phyloP scores from a whole-genome alignment of 31 red algal species.

The Asparagopsis taxiformis region DNA sequence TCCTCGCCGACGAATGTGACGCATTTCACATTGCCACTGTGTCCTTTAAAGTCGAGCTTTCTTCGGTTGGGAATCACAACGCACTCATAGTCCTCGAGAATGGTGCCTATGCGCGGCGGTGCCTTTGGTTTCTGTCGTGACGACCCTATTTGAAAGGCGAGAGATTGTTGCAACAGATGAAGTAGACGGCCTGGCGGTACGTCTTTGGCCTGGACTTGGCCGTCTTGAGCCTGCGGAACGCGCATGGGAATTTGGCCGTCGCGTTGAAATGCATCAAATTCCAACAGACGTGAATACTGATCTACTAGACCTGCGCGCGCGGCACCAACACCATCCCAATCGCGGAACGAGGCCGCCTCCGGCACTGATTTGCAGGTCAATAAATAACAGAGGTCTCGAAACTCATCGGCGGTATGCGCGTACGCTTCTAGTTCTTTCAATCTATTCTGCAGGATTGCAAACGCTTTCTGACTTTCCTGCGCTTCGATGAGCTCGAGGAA shows the following conservation, averaged over 20 bases:
- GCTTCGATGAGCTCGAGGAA: conserved; percentile 96
- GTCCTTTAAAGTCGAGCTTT: conserved; percentile 48
- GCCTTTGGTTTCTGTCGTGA: conserved; percentile 68
- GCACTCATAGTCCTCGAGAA: conserved; percentile 90
- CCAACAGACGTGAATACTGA: conserved; percentile 83
- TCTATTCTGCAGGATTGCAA: conserved; percentile 72
- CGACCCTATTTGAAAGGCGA: conserved; percentile 85
- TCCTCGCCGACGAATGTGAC: conserved; percentile 88
- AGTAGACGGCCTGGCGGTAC: conserved; percentile 80
- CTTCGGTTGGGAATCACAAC: conserved; percentile 87
- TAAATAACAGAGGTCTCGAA: conserved; percentile 94
- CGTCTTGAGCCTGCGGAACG: conserved; percentile 4
- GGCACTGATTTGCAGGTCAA: conserved; percentile 95
- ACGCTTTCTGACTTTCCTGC: conserved; percentile 89
- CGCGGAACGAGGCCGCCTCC: conserved; percentile 71
- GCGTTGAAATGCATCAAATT: conserved; percentile 55
- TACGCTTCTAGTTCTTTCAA: conserved; percentile 94
- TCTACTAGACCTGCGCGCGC: conserved; percentile 72
- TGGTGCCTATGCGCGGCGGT: conserved; percentile 83
- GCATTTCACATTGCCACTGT: conserved; percentile 87
- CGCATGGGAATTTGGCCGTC: conserved; percentile 15
- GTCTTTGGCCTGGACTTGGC: conserved; percentile 10
- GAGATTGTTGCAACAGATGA: conserved; percentile 82
- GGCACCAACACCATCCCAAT: conserved; percentile 86
- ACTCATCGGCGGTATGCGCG: conserved; percentile 76